A percentile compares a stretch with the other conserved stretches of the same genome.
Evolutionary conservation across 371 early-diverging fungal genomes (phyloP).

Genomic region (Lichtheimia hyalospora): DNA sequence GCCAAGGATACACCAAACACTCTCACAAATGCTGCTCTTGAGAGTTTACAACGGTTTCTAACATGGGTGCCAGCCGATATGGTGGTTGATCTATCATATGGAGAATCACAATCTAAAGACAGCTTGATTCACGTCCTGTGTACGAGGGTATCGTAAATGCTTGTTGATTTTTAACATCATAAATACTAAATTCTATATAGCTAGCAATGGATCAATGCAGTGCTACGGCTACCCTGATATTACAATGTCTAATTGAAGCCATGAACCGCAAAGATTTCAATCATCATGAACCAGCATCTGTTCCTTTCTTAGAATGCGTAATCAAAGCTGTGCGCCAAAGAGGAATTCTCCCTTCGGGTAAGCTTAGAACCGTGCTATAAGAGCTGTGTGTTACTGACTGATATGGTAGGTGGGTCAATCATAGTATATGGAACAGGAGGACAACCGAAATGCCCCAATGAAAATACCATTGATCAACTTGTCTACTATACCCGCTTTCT

Average conservation of each 20-base stretch:
- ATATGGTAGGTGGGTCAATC: no score
- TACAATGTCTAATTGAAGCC: not conserved
- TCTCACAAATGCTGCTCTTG: slow-evolving; percentile 44
- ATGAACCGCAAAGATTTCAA: no score
- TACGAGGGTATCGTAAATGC: not conserved
- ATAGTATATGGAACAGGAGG: no score
- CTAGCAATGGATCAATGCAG: not conserved
- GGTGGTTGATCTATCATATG: slow-evolving; percentile 10
- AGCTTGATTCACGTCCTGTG: slow-evolving; percentile 54
- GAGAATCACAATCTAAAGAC: slow-evolving; percentile 91
- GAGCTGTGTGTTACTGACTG: no score
- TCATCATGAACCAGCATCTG: no score
- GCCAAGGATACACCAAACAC: slow-evolving; percentile 83
- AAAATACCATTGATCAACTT: no score
- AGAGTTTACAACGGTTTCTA: slow-evolving; percentile 58
- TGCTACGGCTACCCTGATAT: not conserved
- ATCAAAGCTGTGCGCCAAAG: no score
- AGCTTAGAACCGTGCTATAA: no score
- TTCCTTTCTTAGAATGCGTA: no score
- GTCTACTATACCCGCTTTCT: slow-evolving; percentile 66
- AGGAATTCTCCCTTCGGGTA: no score
- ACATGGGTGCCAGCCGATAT: slow-evolving; percentile 82
- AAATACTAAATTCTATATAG: not conserved
- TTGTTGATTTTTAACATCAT: not conserved
- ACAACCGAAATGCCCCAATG: no score